Evolutionary conservation across 176 grass and related monocot genomes (phyloP).

Genomic region (Thinopyrum elongatum): DNA sequence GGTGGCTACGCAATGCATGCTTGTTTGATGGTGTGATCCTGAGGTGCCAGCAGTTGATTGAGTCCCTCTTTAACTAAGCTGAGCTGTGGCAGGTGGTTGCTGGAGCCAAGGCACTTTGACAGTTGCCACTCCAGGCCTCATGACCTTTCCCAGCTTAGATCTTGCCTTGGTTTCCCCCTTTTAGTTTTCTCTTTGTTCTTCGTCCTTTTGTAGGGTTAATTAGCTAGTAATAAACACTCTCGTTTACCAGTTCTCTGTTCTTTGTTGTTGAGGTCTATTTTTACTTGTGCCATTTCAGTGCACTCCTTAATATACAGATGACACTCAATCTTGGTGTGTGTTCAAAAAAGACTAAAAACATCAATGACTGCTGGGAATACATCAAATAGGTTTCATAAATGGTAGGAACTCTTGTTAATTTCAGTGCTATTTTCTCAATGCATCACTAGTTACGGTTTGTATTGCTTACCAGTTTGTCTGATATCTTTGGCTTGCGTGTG

Average conservation of each 20-base stretch:
- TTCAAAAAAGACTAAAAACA: neutral
- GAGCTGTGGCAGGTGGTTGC: neutral
- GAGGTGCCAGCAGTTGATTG: neutral
- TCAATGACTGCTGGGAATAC: neutral
- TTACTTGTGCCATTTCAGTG: neutral
- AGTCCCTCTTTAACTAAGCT: neutral
- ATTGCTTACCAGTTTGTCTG: neutral
- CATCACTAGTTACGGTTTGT: neutral
- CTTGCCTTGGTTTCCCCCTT: neutral
- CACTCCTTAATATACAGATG: neutral
- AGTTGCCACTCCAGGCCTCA: neutral
- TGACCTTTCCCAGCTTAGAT: neutral
- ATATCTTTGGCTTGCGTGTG: neutral
- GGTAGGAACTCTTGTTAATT: neutral
- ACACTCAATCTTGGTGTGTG: neutral
- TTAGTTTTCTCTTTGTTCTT: neutral
- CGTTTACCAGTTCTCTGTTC: neutral
- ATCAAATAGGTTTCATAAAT: neutral
- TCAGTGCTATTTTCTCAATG: slow-evolving; percentile 2
- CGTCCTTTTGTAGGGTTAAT: neutral
- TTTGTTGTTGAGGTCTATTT: neutral
- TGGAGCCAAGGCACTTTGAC: neutral
- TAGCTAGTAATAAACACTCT: neutral
- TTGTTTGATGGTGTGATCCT: neutral
- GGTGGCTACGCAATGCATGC: neutral